Evolutionary conservation across 1,284 basidiomycete species (phyloP), one percentile per base, ranked within the genome.

Genomic region (Calocybe gambosa): DNA sequence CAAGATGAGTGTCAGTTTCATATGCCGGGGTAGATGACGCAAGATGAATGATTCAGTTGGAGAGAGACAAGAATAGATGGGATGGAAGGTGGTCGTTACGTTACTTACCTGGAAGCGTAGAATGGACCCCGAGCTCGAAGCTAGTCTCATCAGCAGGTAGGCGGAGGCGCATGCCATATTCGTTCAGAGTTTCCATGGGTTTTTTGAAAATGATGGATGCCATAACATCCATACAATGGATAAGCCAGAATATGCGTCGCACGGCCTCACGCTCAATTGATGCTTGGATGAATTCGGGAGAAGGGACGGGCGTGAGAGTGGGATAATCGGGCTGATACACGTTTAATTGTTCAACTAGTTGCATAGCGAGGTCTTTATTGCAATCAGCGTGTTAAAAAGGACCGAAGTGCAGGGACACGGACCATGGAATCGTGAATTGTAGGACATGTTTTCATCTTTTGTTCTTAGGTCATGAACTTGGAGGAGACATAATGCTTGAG

Each of bases 171-270:
- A 83, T 64, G 52, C 86, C 80, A 13, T 65, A 64, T 26, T 77
- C 76, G 35, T 67, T 70, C 48, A 76, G 70, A 12, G 69, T 62
- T 39, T 73, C 46, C 46, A 53, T 69, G 15, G 68, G 65, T 46
- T 72, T 73, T 58, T 71, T 71, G 57, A 73, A 76, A 53, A 75
- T 70, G 46, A 78, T 71, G 48, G 71, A 69, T 21, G 66, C 61
- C 49, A 75, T 65, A 51, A 74, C 66, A 57, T 81, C 77, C 44
- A 74, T 62, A 45, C 80, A 65, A 58, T 82, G 78, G 45, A 87
- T 77, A 43, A 86, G 66, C 86, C 87, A 89, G 62, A 89, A 88
- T 48, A 85, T 78, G 45, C 86, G 78, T 36, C 86, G 77, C 20
- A 80, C 69, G 52, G 80, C 81, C 65, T 88, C 85, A 46, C 78